Percentiles rank a stretch among this genome's conserved stretches.
These are phyloP conservation scores for Sodiomyces alkalinus DNA, from an alignment of 2,329 filamentous ascomycete genomes.

Conservation along the genomic window DNA sequence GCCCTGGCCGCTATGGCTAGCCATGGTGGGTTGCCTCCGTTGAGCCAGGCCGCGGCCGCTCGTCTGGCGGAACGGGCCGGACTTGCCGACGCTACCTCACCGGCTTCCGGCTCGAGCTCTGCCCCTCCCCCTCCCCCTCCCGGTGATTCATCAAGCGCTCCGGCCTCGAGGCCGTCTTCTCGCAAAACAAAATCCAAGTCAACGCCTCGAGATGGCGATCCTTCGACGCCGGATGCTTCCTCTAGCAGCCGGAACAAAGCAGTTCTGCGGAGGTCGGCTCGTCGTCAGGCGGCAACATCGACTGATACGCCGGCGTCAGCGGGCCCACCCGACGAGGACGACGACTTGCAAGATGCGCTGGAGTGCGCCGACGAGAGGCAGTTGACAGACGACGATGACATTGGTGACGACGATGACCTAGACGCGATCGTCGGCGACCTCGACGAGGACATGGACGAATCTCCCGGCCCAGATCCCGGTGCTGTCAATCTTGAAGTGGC, in stretches of 20 bases:
- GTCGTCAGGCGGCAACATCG: slow-evolving; percentile 35
- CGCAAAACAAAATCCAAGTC: slow-evolving; percentile 33
- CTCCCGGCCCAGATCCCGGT: slow-evolving; percentile 58
- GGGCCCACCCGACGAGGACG: slow-evolving; percentile 40
- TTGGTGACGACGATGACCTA: slow-evolving; percentile 51
- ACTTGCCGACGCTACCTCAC: no score
- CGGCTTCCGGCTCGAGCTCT: slow-evolving; percentile 20
- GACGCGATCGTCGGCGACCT: slow-evolving; percentile 85
- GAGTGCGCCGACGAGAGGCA: slow-evolving; percentile 91
- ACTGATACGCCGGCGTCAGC: slow-evolving; percentile 35
- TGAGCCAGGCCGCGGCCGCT: slow-evolving; percentile 27
- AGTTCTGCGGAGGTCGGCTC: slow-evolving; percentile 44
- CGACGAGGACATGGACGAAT: slow-evolving; percentile 68
- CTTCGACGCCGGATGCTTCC: slow-evolving; percentile 26
- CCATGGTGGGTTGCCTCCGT: slow-evolving; percentile 26
- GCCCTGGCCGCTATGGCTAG: slow-evolving; percentile 66
- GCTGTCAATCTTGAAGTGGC: slow-evolving; percentile 88
- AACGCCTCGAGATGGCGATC: slow-evolving; percentile 21
- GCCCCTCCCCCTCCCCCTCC: slow-evolving; percentile 21
- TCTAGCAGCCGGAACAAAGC: slow-evolving; percentile 42
- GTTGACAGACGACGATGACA: slow-evolving; percentile 54
- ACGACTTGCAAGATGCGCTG: slow-evolving; percentile 52
- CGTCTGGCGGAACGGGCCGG: slow-evolving; percentile 31
- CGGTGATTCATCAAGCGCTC: no score
- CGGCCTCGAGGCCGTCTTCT: slow-evolving; percentile 22